phyloP scores from a whole-genome alignment of 495 filamentous ascomycete genomes.

The Tuber indicum region DNA sequence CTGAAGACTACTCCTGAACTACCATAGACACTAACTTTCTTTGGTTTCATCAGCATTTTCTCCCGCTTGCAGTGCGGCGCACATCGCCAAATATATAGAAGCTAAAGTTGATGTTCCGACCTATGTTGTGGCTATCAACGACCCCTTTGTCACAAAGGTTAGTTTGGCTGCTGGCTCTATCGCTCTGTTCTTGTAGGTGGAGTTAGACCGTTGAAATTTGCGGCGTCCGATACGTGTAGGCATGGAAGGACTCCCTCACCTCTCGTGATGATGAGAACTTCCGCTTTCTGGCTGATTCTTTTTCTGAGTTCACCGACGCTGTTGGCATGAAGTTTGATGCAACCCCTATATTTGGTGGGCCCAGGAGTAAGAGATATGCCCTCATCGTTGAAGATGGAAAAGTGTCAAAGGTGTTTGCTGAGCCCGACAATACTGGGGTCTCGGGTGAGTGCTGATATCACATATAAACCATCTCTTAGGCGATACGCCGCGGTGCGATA shows the following conservation, averaged over 20 bases:
- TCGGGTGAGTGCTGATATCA: slow-evolving; percentile 54
- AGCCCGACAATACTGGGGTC: slow-evolving; percentile 90
- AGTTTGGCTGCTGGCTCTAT: not conserved
- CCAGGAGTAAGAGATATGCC: slow-evolving; percentile 83
- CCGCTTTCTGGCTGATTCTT: slow-evolving; percentile 86
- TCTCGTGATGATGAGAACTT: slow-evolving; percentile 47
- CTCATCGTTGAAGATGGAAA: slow-evolving; percentile 71
- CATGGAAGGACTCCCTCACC: slow-evolving; percentile 30
- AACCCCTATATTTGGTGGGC: slow-evolving; percentile 73
- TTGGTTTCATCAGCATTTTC: slow-evolving; percentile 43
- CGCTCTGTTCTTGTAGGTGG: not conserved
- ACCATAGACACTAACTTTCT: not conserved
- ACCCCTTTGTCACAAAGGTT: slow-evolving; percentile 78
- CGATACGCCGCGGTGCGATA: not conserved
- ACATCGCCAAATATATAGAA: slow-evolving; percentile 77
- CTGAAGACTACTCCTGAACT: not conserved
- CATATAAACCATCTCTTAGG: not conserved
- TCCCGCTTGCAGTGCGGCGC: slow-evolving; percentile 69
- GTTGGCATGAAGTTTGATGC: slow-evolving; percentile 81
- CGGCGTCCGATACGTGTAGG: not conserved
- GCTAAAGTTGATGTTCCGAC: slow-evolving; percentile 68
- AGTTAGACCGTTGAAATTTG: not conserved
- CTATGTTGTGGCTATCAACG: slow-evolving; percentile 88
- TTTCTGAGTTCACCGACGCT: slow-evolving; percentile 73
- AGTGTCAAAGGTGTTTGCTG: slow-evolving; percentile 67